Percentiles rank a stretch among this genome's conserved stretches.
Conservation (phyloP, 169 alveolate genomes). For the Plasmodium fragile region DNA sequence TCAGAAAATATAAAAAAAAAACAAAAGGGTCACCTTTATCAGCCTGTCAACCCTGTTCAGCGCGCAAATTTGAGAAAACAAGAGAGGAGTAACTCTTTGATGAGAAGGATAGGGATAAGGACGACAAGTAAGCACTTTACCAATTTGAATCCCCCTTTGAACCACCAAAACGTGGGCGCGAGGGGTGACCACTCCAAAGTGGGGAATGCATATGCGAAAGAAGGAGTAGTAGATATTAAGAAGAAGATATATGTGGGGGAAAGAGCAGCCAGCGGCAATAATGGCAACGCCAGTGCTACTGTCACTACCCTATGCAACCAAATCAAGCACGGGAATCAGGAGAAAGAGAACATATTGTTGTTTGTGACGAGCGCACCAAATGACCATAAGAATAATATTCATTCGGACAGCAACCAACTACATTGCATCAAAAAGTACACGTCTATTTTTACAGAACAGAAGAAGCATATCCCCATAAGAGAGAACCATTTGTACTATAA, state of each 20-base stretch:
- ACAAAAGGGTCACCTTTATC: slow-evolving; percentile 1
- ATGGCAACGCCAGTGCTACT: background rate
- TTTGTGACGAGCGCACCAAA: background rate
- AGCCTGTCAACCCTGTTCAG: slow-evolving; percentile 1
- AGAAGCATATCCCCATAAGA: background rate
- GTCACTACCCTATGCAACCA: background rate
- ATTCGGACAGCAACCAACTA: background rate
- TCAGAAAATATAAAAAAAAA: slow-evolving; percentile 24
- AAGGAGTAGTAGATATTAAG: slow-evolving; percentile 5
- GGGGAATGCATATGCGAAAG: background rate
- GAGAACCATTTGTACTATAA: slow-evolving; percentile 9
- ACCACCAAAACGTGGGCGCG: background rate
- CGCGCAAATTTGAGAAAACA: background rate
- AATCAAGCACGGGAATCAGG: background rate
- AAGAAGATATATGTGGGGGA: background rate
- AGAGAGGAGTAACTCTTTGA: background rate
- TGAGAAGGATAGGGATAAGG: background rate
- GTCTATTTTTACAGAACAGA: slow-evolving; percentile 35
- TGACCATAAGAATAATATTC: background rate
- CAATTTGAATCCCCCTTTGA: slow-evolving; percentile 10
- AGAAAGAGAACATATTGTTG: background rate
- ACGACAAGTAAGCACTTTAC: slow-evolving; percentile 21
- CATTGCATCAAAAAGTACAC: slow-evolving; percentile 19
- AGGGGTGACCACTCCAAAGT: background rate
- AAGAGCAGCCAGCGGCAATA: background rate